phyloP scores from a whole-genome alignment of 495 filamentous ascomycete species.

The Ascodesmis nigricans region DNA sequence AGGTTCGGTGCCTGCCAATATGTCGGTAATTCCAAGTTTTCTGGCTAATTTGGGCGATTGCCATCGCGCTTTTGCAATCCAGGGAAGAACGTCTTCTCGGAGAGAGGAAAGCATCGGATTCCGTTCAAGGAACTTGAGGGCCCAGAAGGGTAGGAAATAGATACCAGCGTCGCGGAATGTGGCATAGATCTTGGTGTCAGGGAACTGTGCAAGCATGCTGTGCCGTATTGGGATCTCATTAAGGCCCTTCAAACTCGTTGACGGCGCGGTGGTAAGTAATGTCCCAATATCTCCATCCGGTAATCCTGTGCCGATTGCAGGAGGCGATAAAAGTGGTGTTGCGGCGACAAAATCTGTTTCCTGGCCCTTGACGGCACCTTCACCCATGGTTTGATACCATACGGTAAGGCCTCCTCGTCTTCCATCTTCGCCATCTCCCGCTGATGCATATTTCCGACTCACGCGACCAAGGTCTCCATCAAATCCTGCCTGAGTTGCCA shows the following conservation, averaged over 20 bases:
- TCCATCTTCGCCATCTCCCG: conserved; percentile 29
- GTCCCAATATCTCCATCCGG: conserved; percentile 13
- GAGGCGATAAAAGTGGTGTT: conserved; percentile 26
- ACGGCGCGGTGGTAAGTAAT: conserved; percentile 54
- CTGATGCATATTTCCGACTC: conserved; percentile 6
- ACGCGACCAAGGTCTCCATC: conserved; percentile 24
- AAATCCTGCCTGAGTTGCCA: conserved; percentile 56
- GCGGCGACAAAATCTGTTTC: conserved; percentile 77
- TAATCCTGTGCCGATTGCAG: background rate
- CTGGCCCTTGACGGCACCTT: conserved; percentile 49
- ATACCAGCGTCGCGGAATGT: conserved; percentile 75
- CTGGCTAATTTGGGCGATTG: conserved; percentile 54
- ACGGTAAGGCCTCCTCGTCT: conserved; percentile 61
- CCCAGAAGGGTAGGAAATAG: conserved; percentile 83
- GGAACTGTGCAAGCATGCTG: conserved; percentile 44
- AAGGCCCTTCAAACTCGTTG: conserved; percentile 63
- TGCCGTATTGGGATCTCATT: conserved; percentile 51
- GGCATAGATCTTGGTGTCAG: conserved; percentile 44
- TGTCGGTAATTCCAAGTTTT: conserved; percentile 49
- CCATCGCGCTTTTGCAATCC: conserved; percentile 89
- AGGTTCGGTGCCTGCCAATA: conserved; percentile 31
- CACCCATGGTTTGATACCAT: conserved; percentile 67
- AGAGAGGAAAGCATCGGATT: conserved; percentile 70
- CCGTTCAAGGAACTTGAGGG: conserved; percentile 51
- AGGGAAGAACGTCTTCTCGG: conserved; percentile 78